phyloP scores from a whole-genome alignment of 129 eudicot genomes.

The Dittrichia graveolens region DNA sequence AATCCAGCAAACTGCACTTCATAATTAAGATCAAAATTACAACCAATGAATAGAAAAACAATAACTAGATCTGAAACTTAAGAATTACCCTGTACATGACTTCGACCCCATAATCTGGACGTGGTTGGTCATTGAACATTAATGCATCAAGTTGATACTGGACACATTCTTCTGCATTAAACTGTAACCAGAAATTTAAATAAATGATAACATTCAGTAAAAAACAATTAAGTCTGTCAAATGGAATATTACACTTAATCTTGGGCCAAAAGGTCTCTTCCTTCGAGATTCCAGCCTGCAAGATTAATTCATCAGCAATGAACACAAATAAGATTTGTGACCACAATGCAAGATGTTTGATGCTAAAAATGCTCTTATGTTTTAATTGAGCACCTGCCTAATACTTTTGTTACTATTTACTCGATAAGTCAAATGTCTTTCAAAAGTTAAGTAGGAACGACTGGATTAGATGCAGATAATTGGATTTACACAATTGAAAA shows the following conservation, averaged over 20 bases:
- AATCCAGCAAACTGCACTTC: conserved; percentile 92
- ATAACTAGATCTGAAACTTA: background rate
- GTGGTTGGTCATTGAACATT: conserved; percentile 94
- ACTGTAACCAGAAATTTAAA: conserved; percentile 47
- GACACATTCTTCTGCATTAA: conserved; percentile 91
- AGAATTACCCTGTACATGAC: conserved; percentile 88
- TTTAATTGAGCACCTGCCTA: too few species aligned
- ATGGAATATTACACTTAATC: conserved; percentile 65
- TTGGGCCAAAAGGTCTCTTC: conserved; percentile 87
- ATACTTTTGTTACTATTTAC: too few species aligned
- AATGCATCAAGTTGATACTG: conserved; percentile 87
- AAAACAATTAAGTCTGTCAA: conserved; percentile 13
- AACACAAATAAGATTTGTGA: conserved; percentile 1
- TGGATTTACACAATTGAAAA: too few species aligned
- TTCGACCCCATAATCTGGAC: conserved; percentile 91
- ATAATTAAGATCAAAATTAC: conserved; percentile 3
- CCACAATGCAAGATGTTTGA: background rate
- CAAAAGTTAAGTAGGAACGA: too few species aligned
- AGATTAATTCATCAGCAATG: conserved; percentile 7
- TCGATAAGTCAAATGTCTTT: too few species aligned
- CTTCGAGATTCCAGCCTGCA: conserved; percentile 91
- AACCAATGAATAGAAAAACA: background rate
- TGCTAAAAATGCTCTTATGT: background rate
- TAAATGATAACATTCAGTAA: conserved; percentile 8
- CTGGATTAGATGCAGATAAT: too few species aligned